A percentile compares a stretch with the other conserved stretches of the same genome.
Evolutionary conservation across 345 rosid genomes (phyloP).

Genomic region (Aquilaria sinensis): DNA sequence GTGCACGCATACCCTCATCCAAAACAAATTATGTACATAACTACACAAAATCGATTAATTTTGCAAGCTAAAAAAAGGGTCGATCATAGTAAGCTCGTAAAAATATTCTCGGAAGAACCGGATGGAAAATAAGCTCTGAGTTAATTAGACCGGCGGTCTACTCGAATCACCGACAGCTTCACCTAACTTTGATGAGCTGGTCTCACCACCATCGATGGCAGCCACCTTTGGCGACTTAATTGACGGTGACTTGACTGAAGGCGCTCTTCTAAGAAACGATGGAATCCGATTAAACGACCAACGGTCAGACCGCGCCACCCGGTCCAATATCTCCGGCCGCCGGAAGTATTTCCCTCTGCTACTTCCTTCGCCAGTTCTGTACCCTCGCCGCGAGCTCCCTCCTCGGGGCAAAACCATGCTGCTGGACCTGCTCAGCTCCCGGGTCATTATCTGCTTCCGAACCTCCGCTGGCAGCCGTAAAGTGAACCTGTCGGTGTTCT

Average conservation of each 20-base stretch:
- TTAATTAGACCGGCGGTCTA: constrained; percentile 48
- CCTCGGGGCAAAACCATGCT: constrained; percentile 49
- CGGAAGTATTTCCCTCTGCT: constrained; percentile 22
- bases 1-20: too few species aligned
- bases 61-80: background rate
- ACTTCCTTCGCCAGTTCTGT: constrained; percentile 27
- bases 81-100: background rate
- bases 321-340: constrained; percentile 22
- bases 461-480: constrained; percentile 63
- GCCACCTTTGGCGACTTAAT: constrained; percentile 37
- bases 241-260: constrained; percentile 13
- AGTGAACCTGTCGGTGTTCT: constrained; percentile 78
- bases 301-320: constrained; percentile 34
- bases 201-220: constrained; percentile 18
- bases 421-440: constrained; percentile 54
- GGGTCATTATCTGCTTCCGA: constrained; percentile 56
- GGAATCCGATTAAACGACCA: constrained; percentile 30
- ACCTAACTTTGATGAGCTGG: background rate
- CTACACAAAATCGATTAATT: background rate
- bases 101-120: too few species aligned
- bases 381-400: constrained; percentile 44
- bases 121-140: too few species aligned
- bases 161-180: constrained; percentile 13
- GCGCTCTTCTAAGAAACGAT: constrained; percentile 34
- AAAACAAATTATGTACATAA: background rate